These are phyloP conservation scores for Populus deltoides DNA, from an alignment of 345 rosid species.

Conservation along the genomic window DNA sequence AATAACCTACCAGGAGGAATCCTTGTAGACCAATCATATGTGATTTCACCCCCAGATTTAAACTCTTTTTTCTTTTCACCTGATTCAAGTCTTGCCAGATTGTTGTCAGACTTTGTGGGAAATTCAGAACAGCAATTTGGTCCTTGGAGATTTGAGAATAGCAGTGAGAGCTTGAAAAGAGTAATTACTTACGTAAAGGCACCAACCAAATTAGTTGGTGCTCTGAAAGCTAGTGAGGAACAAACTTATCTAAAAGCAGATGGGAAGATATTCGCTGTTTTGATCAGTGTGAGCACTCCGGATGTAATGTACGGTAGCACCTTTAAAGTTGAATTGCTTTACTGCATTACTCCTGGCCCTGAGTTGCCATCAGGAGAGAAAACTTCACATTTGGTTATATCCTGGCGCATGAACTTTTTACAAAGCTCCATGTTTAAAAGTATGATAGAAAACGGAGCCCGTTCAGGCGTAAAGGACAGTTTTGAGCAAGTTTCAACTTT, in stretches of 20 bases:
- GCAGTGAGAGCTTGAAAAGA: slow-evolving; percentile 58
- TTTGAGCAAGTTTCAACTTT: slow-evolving; percentile 62
- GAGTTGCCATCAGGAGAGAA: slow-evolving; percentile 75
- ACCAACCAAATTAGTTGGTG: slow-evolving; percentile 70
- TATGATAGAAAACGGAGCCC: slow-evolving; percentile 91
- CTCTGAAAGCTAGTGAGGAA: slow-evolving; percentile 81
- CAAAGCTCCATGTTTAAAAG: slow-evolving; percentile 94
- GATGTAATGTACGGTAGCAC: slow-evolving; percentile 84
- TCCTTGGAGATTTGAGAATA: slow-evolving; percentile 71
- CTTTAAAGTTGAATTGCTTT: slow-evolving; percentile 67
- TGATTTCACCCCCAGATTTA: slow-evolving; percentile 57
- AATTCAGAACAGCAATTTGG: slow-evolving; percentile 68
- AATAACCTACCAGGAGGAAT: slow-evolving; percentile 80
- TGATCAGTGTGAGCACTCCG: slow-evolving; percentile 69
- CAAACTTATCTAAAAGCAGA: slow-evolving; percentile 74
- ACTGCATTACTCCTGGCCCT: slow-evolving; percentile 73
- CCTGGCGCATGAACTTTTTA: slow-evolving; percentile 84
- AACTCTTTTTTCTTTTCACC: slow-evolving; percentile 66
- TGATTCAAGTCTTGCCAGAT: slow-evolving; percentile 59
- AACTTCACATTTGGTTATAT: slow-evolving; percentile 71
- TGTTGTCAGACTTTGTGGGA: slow-evolving; percentile 68
- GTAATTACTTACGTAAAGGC: slow-evolving; percentile 69
- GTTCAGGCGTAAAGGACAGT: slow-evolving; percentile 78
- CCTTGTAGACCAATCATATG: slow-evolving; percentile 65
- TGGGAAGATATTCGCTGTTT: slow-evolving; percentile 63